Conservation (phyloP, 2,329 filamentous ascomycete species). For the Colletotrichum lindemuthianum region DNA sequence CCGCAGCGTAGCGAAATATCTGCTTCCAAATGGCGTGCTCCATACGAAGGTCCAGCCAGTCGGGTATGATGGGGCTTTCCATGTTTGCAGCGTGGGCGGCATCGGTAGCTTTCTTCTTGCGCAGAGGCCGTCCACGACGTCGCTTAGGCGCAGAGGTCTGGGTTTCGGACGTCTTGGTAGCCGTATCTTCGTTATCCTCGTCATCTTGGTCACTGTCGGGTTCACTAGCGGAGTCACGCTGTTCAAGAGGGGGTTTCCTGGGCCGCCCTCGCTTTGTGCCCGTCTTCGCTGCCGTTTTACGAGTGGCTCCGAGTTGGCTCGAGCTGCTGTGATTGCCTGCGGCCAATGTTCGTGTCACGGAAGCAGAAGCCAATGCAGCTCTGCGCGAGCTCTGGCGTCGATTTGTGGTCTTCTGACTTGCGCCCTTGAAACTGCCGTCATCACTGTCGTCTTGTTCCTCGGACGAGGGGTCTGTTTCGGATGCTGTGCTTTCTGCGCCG, state of each 20-base stretch:
- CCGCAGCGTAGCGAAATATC: conserved; percentile 75
- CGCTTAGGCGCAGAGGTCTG: background rate
- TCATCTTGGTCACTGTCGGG: background rate
- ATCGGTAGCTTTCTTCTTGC: background rate
- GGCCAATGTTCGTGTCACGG: no score
- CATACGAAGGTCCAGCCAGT: conserved; percentile 65
- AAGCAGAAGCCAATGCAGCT: no score
- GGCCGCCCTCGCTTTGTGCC: no score
- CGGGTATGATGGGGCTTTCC: conserved; percentile 51
- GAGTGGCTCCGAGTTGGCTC: no score
- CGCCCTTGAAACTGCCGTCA: no score
- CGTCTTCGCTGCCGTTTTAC: no score
- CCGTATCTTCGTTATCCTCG: background rate
- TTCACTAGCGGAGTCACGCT: no score
- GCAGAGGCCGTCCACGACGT: background rate
- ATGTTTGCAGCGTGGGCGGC: background rate
- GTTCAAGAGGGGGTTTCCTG: no score
- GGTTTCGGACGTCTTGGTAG: background rate
- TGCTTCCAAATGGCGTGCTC: conserved; percentile 76
- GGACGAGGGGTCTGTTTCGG: no score
- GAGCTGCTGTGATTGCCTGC: no score
- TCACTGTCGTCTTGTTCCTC: conserved; percentile 14
- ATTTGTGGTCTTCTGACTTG: no score
- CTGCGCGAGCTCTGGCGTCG: background rate
- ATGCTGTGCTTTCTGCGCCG: background rate